Conservation (phyloP, 2,329 filamentous ascomycete genomes). For the Whalleya microplaca region DNA sequence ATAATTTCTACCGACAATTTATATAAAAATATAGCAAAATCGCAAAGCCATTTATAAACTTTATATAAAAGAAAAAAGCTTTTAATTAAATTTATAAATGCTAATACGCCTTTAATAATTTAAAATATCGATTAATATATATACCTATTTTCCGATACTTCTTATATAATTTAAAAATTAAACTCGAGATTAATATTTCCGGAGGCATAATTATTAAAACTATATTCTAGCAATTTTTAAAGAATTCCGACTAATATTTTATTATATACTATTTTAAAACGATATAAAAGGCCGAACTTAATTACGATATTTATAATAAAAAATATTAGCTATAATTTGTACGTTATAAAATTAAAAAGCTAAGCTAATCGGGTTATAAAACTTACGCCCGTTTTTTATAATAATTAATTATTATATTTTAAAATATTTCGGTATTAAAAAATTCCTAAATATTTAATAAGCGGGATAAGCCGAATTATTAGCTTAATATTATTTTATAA, state of each 20-base stretch:
- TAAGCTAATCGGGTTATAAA: not conserved
- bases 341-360: not conserved
- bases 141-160: not conserved
- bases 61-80: not conserved
- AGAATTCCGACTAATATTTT: not conserved
- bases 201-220: no score
- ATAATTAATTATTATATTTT: not conserved
- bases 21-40: slow-evolving; percentile 4
- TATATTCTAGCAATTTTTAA: no score
- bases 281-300: not conserved
- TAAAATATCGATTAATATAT: not conserved
- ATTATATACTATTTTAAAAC: not conserved
- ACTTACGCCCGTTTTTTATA: not conserved
- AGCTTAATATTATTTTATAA: no score
- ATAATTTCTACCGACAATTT: slow-evolving; percentile 6
- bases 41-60: not conserved
- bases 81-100: no score
- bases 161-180: not conserved
- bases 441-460: no score
- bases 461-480: no score
- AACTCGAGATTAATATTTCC: no score
- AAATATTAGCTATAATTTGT: not conserved
- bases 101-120: not conserved
- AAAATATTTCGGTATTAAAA: not conserved
- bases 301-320: slow-evolving; percentile 2